Conservation (phyloP, 2,329 filamentous ascomycete species). For the Aspergillus spinulosporus region DNA sequence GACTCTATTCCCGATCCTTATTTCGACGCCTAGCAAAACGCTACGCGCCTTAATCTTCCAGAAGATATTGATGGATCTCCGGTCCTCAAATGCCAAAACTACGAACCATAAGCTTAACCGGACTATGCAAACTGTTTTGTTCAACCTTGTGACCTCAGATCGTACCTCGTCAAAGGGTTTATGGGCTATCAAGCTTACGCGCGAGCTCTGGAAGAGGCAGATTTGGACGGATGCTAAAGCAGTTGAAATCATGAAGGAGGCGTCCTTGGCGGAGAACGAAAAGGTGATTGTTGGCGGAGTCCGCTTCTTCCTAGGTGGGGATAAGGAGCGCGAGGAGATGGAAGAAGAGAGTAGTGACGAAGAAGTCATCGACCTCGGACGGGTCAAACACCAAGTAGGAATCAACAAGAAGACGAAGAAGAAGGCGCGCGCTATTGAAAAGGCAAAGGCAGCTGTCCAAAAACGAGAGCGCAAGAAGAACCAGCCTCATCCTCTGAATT, state of each 20-base stretch:
- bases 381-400: conserved; percentile 77
- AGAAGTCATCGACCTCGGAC: conserved; percentile 70
- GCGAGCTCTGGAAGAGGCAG: conserved; percentile 94
- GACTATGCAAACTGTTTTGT: conserved; percentile 88
- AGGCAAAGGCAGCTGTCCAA: conserved; percentile 79
- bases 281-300: conserved; percentile 88
- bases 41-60: conserved; percentile 79
- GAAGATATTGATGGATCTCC: conserved; percentile 89
- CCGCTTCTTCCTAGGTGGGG: conserved; percentile 91
- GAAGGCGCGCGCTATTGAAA: conserved; percentile 73
- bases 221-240: conserved; percentile 93
- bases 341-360: conserved; percentile 88
- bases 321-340: conserved; percentile 90
- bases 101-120: conserved; percentile 92
- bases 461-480: conserved; percentile 83
- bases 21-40: conserved; percentile 85
- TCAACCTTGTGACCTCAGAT: conserved; percentile 86
- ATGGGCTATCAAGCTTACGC: conserved; percentile 93
- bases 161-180: conserved; percentile 80
- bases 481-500: conserved; percentile 85
- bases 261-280: conserved; percentile 82
- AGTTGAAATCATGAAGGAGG: conserved; percentile 98
- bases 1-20: conserved; percentile 89
- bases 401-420: conserved; percentile 98
- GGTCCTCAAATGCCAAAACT: conserved; percentile 80